Conservation (phyloP, 2,329 filamentous ascomycete species). For the Zymoseptoria tritici region DNA sequence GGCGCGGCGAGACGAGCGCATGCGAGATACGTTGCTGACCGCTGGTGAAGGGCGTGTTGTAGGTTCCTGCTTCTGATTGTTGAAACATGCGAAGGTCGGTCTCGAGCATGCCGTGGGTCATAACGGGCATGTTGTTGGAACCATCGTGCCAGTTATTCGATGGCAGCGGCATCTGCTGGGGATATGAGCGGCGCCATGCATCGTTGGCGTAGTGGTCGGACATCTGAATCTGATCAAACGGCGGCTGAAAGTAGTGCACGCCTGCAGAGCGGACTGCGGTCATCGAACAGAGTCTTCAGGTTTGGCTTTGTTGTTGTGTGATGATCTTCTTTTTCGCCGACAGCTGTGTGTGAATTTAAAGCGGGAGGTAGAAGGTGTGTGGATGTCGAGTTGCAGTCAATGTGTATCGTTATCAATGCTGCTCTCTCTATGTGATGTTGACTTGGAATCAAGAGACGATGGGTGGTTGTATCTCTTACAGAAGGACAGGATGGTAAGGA, state of each 20-base stretch:
- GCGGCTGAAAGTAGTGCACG: conserved; percentile 10
- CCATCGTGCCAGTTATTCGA: conserved; percentile 14
- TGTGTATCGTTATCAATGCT: background rate
- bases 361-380: background rate
- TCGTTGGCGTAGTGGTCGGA: conserved; percentile 12
- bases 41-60: conserved; percentile 14
- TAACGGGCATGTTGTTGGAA: conserved; percentile 9
- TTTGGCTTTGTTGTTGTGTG: conserved; percentile 11
- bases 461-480: background rate
- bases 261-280: conserved; percentile 12
- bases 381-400: background rate
- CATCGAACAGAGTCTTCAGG: conserved; percentile 20
- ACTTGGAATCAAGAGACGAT: too few species aligned
- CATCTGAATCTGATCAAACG: conserved; percentile 10
- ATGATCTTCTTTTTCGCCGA: background rate
- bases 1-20: conserved; percentile 19
- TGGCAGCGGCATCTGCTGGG: conserved; percentile 14
- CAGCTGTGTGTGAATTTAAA: background rate
- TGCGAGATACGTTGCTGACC: conserved; percentile 3
- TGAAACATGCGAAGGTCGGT: conserved; percentile 26
- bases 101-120: conserved; percentile 19
- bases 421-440: too few species aligned
- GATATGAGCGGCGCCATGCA: conserved; percentile 17
- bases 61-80: conserved; percentile 11
- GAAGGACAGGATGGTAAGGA: background rate